phyloP scores from a whole-genome alignment of 805 yeast genomes.

The Ogataea nitratoaversa region DNA sequence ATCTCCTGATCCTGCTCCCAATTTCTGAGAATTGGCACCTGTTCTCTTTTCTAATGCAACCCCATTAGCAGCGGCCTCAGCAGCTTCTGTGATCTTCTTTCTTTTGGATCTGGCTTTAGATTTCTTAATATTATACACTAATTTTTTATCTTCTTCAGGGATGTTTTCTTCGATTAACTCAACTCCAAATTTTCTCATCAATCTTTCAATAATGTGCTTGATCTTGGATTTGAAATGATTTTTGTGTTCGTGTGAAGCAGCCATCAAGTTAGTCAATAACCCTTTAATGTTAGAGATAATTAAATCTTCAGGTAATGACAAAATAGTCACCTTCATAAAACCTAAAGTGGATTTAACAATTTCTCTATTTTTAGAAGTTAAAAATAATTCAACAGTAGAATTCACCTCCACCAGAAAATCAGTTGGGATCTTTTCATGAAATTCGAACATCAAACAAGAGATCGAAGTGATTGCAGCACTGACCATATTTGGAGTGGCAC shows the following conservation, averaged over 20 bases:
- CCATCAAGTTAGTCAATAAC: constrained; percentile 67
- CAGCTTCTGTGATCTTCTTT: constrained; percentile 41
- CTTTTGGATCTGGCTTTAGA: constrained; percentile 79
- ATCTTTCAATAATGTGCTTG: constrained; percentile 87
- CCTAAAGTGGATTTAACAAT: constrained; percentile 94
- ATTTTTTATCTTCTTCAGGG: constrained; percentile 86
- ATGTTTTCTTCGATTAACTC: constrained; percentile 77
- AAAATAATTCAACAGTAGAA: constrained; percentile 82
- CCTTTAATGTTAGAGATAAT: constrained; percentile 63
- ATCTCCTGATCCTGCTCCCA: constrained; percentile 19
- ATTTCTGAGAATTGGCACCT: constrained; percentile 17
- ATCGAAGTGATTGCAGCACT: constrained; percentile 93
- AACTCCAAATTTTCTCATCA: constrained; percentile 85
- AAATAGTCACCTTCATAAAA: constrained; percentile 83
- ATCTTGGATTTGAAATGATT: constrained; percentile 93
- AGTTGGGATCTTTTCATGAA: constrained; percentile 57
- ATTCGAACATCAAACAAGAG: constrained; percentile 83
- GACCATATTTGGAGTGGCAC: constrained; percentile 91
- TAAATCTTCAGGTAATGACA: constrained; percentile 75
- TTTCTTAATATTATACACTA: constrained; percentile 82
- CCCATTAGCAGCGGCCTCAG: constrained; percentile 4
- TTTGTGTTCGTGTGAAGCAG: constrained; percentile 94
- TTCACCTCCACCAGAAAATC: constrained; percentile 69
- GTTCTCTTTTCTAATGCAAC: background rate
- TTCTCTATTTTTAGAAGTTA: constrained; percentile 88